phyloP scores from a whole-genome alignment of 495 filamentous ascomycete species.

The Xylaria intraflava region DNA sequence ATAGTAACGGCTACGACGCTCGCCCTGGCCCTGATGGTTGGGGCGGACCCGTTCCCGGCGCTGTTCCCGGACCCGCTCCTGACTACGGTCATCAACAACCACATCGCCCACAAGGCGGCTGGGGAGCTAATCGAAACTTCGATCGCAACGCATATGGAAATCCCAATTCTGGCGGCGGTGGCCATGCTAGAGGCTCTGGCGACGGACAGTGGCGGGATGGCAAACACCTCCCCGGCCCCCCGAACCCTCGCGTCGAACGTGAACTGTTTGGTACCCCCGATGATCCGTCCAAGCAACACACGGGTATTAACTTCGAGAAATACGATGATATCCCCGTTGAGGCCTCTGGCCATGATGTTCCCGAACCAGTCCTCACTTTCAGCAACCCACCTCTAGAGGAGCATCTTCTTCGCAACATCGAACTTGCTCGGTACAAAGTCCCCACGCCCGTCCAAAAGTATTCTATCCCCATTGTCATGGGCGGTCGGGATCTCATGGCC shows the following conservation, averaged over 20 bases:
- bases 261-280: slow-evolving; percentile 93
- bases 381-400: slow-evolving; percentile 90
- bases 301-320: slow-evolving; percentile 99
- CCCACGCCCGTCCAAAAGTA: slow-evolving; percentile 98
- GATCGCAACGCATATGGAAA: slow-evolving; percentile 62
- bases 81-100: slow-evolving; percentile 18
- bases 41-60: slow-evolving; percentile 8
- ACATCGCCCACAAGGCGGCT: slow-evolving; percentile 20
- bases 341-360: slow-evolving; percentile 88
- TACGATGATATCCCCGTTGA: slow-evolving; percentile 99
- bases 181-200: slow-evolving; percentile 67
- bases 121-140: slow-evolving; percentile 29
- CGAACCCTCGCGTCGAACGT: slow-evolving; percentile 84
- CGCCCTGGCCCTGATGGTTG: slow-evolving; percentile 30
- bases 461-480: slow-evolving; percentile 95
- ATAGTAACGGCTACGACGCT: slow-evolving; percentile 39
- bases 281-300: slow-evolving; percentile 89
- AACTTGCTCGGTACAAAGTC: slow-evolving; percentile 83
- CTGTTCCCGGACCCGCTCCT: slow-evolving; percentile 9
- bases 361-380: slow-evolving; percentile 84
- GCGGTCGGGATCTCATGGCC: slow-evolving; percentile 94
- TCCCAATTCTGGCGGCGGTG: slow-evolving; percentile 56
- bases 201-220: slow-evolving; percentile 95
- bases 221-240: slow-evolving; percentile 85
- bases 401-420: slow-evolving; percentile 86